phyloP scores from a whole-genome alignment of 495 filamentous ascomycete species.

The Arthonia radiata region DNA sequence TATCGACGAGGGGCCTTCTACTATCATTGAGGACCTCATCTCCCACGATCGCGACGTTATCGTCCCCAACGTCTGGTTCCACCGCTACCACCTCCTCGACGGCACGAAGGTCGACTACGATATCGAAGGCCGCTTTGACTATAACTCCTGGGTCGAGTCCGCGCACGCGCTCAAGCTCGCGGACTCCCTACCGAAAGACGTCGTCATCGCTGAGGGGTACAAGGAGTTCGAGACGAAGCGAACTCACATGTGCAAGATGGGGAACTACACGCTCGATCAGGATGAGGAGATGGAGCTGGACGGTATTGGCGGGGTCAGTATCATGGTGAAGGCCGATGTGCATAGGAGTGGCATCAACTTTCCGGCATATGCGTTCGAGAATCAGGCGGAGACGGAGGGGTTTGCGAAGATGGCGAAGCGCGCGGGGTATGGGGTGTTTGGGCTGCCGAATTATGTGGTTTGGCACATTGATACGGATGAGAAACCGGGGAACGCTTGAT shows the following conservation, averaged over 20 bases:
- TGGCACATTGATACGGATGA: constrained; percentile 99
- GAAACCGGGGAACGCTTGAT: constrained; percentile 64
- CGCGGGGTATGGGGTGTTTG: constrained; percentile 76
- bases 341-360: constrained; percentile 93
- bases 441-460: constrained; percentile 90
- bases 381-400: constrained; percentile 95
- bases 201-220: constrained; percentile 81
- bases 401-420: constrained; percentile 98
- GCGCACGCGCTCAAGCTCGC: constrained; percentile 53
- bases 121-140: constrained; percentile 93
- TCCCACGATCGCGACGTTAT: constrained; percentile 81
- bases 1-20: constrained; percentile 68
- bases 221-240: constrained; percentile 78
- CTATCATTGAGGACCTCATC: constrained; percentile 84
- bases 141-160: constrained; percentile 97
- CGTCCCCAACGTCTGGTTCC: constrained; percentile 97
- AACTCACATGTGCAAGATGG: constrained; percentile 64
- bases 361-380: constrained; percentile 90
- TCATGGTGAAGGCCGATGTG: constrained; percentile 91
- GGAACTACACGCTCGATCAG: constrained; percentile 76
- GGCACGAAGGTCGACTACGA: constrained; percentile 40
- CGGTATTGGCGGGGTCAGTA: constrained; percentile 91
- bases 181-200: constrained; percentile 44
- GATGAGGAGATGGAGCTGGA: constrained; percentile 78
- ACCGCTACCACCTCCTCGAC: constrained; percentile 41